Conservation (phyloP, 2,329 filamentous ascomycete genomes). For the Cladophialophora bantiana region DNA sequence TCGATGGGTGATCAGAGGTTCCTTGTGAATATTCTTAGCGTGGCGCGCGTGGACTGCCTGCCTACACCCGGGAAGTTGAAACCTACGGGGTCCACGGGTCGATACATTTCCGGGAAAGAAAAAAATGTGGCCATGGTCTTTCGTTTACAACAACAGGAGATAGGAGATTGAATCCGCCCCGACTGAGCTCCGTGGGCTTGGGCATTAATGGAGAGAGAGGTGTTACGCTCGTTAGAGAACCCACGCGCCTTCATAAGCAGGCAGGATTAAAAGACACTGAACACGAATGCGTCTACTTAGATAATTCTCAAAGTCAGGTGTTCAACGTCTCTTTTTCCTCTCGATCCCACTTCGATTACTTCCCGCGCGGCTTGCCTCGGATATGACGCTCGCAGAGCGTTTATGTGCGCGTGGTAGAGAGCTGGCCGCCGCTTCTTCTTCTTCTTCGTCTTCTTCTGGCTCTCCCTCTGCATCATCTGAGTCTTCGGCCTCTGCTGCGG, state of each 20-base stretch:
- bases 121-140: not conserved
- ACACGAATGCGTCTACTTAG: not conserved
- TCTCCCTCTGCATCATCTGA: conserved; percentile 24
- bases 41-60: too few species aligned
- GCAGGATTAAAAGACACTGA: not conserved
- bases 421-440: not conserved
- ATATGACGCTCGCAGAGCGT: conserved; percentile 82
- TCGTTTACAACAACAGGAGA: not conserved
- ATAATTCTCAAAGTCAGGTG: not conserved
- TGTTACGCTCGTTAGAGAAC: not conserved
- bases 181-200: not conserved
- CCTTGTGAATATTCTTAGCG: not conserved
- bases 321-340: conserved; percentile 38
- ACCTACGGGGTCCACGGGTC: not conserved
- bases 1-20: not conserved
- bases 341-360: conserved; percentile 40
- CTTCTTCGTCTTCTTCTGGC: not conserved
- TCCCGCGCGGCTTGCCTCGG: conserved; percentile 60
- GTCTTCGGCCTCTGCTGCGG: not conserved
- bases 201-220: not conserved
- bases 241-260: not conserved
- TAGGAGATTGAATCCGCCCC: not conserved
- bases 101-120: not conserved
- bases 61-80: not conserved
- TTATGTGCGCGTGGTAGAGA: conserved; percentile 61